Percentiles rank a stretch among this genome's conserved stretches.
phyloP scores from a whole-genome alignment of 2,329 filamentous ascomycete genomes.

The Gremmenia infestans region DNA sequence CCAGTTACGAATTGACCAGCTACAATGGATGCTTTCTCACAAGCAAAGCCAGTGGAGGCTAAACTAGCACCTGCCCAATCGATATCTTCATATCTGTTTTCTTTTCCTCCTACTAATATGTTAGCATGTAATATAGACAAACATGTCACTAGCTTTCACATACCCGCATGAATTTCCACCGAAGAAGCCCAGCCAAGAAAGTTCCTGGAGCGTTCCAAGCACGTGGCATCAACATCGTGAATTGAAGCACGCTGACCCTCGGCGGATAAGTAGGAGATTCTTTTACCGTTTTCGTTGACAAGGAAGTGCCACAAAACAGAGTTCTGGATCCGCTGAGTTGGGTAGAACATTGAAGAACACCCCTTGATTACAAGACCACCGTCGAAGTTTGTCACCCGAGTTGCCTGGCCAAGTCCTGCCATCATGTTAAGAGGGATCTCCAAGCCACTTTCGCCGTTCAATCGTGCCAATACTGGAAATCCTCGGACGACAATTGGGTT shows the following conservation, averaged over 20 bases:
- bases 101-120: neutral
- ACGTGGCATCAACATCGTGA: neutral
- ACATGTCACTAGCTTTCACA: neutral
- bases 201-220: neutral
- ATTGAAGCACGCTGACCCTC: neutral
- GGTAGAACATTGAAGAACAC: slow-evolving; percentile 4
- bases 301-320: slow-evolving; percentile 2
- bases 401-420: slow-evolving; percentile 14
- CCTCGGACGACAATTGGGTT: slow-evolving; percentile 10
- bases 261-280: slow-evolving; percentile 1
- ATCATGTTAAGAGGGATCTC: slow-evolving; percentile 25
- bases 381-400: slow-evolving; percentile 1
- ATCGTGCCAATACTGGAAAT: slow-evolving; percentile 12
- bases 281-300: neutral
- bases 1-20: neutral
- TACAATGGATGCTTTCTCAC: neutral
- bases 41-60: neutral
- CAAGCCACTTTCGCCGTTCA: slow-evolving; percentile 10
- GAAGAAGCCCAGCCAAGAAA: neutral
- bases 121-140: neutral
- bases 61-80: neutral
- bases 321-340: neutral
- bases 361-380: slow-evolving; percentile 8
- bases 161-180: neutral
- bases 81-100: neutral